Base-by-base conservation (phyloP, 257 asterid species). In the Galeopsis tetrahit region DNA sequence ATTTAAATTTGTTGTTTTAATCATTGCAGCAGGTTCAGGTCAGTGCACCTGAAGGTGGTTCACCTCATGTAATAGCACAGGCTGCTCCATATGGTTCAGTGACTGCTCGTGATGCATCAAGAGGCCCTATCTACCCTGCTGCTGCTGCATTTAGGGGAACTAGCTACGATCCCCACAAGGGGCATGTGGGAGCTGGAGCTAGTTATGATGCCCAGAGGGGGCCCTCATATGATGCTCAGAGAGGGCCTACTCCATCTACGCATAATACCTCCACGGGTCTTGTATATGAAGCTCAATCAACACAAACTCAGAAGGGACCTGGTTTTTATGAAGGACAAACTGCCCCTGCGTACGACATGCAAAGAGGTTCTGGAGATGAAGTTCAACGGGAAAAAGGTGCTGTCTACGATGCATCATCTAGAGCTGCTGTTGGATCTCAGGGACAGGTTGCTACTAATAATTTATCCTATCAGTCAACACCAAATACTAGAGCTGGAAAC, bases 301-400 rank as follows among this genome's bases (percentile, higher is more conserved):
- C 77, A 10, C 71, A 76, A 21, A 34, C 68, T 17, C 79, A 71
- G 55, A 49, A 52, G 35, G 77, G 63, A 31, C 69, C 74, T 62
- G 83, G 81, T 38, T 86, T 81, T 76, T 79, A 80, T 68, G 90
- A 84, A 67, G 91, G 82, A 52, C 87, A 81, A 32, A 77, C 77
- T n/a, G 72, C 82, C 68, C 74, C 80, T 38, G 68, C 52, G 42
- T 82, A 88, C 63, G 84, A 86, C 74, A 73, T 78, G 59, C 90
- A 81, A 63, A 80, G 86, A 74, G 87, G 85, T 31, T 75, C 85
- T 14, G 89, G 86, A 10, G 82, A 76, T 72, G 96, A 89, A 49
- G 49, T 15, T 44, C 82, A 75, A 67, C 71, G 82, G 71, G 90
- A 82, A 66, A 83, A 80, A 69, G 75, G 59, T 4, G 53, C 76